A percentile compares a stretch with the other conserved stretches of the same genome.
phyloP scores from a whole-genome alignment of 2,329 filamentous ascomycete species.

The Escovopsis weberi region DNA sequence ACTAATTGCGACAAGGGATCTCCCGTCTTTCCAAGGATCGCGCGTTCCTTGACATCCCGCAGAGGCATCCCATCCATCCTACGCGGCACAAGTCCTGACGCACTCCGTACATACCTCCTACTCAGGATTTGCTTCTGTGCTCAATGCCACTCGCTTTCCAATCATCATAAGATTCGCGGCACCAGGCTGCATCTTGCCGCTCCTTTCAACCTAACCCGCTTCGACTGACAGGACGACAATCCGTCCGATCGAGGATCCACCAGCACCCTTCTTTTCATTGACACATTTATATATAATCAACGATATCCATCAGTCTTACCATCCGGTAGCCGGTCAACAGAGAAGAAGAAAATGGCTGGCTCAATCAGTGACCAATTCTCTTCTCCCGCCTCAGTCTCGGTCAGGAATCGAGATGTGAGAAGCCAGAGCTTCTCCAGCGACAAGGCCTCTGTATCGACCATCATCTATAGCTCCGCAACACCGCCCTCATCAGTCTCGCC shows the following conservation, averaged over 20 bases:
- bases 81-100: too few species aligned
- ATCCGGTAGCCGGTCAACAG: neutral
- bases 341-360: conserved; percentile 11
- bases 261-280: neutral
- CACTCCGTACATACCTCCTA: too few species aligned
- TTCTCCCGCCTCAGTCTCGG: conserved; percentile 19
- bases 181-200: too few species aligned
- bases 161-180: too few species aligned
- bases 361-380: conserved; percentile 16
- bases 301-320: neutral
- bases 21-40: neutral
- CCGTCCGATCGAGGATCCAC: too few species aligned
- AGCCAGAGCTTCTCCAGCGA: conserved; percentile 58
- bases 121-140: too few species aligned
- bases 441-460: conserved; percentile 39
- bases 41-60: conserved; percentile 1
- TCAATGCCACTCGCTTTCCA: too few species aligned
- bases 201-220: too few species aligned
- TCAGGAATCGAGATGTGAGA: conserved; percentile 28
- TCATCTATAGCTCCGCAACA: conserved; percentile 43
- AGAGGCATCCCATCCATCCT: neutral
- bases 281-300: neutral
- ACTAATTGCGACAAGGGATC: conserved; percentile 5
- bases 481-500: conserved; percentile 59
- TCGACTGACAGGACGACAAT: too few species aligned